Conservation (phyloP, 192 early-diverging fungal species). For the Endogone sp. region DNA sequence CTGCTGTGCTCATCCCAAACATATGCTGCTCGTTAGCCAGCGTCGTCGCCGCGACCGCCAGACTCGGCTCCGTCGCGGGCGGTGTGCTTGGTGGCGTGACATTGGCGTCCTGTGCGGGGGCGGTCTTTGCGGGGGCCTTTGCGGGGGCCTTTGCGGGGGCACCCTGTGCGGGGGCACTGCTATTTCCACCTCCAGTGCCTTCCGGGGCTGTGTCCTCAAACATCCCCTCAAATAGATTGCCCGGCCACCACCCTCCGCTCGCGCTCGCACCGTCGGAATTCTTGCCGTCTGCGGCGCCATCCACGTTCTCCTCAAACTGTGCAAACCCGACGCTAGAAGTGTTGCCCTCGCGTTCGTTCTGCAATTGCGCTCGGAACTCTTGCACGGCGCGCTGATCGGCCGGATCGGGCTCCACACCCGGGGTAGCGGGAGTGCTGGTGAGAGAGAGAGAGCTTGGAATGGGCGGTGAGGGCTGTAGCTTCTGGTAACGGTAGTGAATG, state of each 20-base stretch:
- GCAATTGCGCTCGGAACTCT: slow-evolving; percentile 10
- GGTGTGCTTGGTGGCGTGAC: no score
- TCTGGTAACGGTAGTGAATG: slow-evolving; percentile 64
- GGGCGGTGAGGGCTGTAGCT: slow-evolving; percentile 10
- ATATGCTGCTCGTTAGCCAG: background rate
- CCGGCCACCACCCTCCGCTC: background rate
- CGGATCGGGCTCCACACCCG: background rate
- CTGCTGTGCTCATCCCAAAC: background rate
- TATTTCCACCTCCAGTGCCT: background rate
- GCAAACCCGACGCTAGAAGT: slow-evolving; percentile 9
- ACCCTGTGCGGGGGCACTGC: background rate
- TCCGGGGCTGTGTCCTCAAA: background rate
- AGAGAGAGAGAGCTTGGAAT: slow-evolving; percentile 8
- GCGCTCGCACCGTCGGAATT: background rate
- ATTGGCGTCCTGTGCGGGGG: background rate
- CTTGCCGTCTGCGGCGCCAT: background rate
- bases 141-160: no score
- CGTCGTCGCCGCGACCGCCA: background rate
- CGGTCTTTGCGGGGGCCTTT: no score
- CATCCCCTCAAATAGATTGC: background rate
- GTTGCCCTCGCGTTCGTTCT: slow-evolving; percentile 15
- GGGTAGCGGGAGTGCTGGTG: slow-evolving; percentile 1
- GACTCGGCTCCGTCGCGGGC: background rate
- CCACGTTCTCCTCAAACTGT: slow-evolving; percentile 12
- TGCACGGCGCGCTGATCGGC: background rate